Evolutionary conservation across 768 basidiomycete genomes (phyloP).

Genomic region (Boletus rufocinnamomeus): DNA sequence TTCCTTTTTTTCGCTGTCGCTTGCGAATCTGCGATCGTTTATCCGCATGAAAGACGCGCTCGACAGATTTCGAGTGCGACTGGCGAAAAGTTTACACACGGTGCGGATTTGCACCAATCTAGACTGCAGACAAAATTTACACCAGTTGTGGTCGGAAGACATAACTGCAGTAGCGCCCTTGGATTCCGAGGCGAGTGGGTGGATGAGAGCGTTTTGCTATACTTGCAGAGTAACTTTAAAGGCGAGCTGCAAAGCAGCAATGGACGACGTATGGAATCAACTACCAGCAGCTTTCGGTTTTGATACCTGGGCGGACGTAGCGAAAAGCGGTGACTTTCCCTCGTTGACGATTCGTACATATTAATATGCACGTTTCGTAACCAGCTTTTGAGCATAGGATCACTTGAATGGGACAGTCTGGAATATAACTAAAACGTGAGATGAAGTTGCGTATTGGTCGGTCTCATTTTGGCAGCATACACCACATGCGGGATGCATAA

Average conservation of each 20-base stretch:
- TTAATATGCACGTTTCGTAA: neutral
- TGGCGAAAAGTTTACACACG: neutral
- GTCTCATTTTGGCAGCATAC: conserved; percentile 30
- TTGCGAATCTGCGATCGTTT: conserved; percentile 5
- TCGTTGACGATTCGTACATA: neutral
- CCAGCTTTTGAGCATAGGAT: neutral
- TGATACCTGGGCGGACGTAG: conserved; percentile 3
- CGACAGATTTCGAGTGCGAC: neutral
- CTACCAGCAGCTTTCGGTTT: conserved; percentile 9
- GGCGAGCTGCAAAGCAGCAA: neutral
- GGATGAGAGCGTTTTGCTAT: conserved; percentile 6
- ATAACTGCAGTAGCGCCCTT: neutral
- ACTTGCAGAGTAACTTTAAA: neutral
- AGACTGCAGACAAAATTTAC: neutral
- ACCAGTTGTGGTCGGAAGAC: neutral
- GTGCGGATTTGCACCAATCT: accelerated
- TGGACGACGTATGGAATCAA: neutral
- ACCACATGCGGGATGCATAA: conserved; percentile 33
- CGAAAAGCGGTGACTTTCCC: neutral
- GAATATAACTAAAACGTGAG: too few species aligned
- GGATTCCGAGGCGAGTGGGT: neutral
- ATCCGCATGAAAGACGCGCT: conserved; percentile 8
- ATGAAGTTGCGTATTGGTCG: neutral
- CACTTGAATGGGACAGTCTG: neutral
- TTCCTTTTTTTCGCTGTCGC: neutral